These are phyloP conservation scores for Cercospora sojina DNA, from an alignment of 2,329 filamentous ascomycete genomes.

Conservation along the genomic window DNA sequence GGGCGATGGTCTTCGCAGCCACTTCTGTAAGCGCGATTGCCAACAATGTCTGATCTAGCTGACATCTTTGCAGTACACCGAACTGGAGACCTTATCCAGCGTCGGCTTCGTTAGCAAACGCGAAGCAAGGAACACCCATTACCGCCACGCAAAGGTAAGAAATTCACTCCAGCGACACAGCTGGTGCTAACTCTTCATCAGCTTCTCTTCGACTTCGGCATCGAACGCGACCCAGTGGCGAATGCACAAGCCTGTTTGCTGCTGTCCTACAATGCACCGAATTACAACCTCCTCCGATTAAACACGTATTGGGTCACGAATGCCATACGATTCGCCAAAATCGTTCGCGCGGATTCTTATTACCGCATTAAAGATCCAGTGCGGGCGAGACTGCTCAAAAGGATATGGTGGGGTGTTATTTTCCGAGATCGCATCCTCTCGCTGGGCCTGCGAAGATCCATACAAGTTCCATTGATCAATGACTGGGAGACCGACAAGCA, in stretches of 20 bases:
- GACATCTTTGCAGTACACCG: conserved; percentile 18
- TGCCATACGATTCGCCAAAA: conserved; percentile 26
- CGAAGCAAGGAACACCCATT: conserved; percentile 25
- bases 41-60: background rate
- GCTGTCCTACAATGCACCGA: conserved; percentile 25
- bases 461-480: conserved; percentile 21
- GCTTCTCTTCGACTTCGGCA: conserved; percentile 27
- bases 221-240: conserved; percentile 23
- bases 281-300: conserved; percentile 26
- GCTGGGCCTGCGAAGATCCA: conserved; percentile 21
- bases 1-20: conserved; percentile 25
- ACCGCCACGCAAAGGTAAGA: conserved; percentile 25
- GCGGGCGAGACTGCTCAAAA: conserved; percentile 22
- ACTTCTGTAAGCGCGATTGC: conserved; percentile 17
- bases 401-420: conserved; percentile 28
- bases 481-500: conserved; percentile 27
- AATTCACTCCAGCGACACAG: too few species aligned
- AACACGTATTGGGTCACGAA: conserved; percentile 29
- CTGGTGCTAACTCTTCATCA: conserved; percentile 9
- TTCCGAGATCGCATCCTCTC: conserved; percentile 27
- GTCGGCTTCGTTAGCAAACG: conserved; percentile 27
- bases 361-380: conserved; percentile 23
- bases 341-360: conserved; percentile 25
- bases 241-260: conserved; percentile 27
- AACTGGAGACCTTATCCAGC: conserved; percentile 20